phyloP scores from a whole-genome alignment of 192 early-diverging fungal species.

The Umbelopsis ramanniana region DNA sequence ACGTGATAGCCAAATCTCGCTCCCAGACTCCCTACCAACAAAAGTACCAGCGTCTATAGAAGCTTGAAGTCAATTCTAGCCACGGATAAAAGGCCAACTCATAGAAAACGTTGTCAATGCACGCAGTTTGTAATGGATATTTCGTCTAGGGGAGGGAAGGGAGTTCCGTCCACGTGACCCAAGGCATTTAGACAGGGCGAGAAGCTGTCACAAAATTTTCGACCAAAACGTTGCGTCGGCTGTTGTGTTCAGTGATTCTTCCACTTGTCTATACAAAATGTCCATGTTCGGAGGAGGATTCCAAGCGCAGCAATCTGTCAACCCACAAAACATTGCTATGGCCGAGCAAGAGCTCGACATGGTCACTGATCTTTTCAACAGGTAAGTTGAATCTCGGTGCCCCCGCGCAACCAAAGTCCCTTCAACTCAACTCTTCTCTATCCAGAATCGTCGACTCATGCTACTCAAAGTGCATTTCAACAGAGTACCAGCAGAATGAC shows the following conservation, averaged over 20 bases:
- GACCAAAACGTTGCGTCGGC: not conserved
- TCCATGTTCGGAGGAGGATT: constrained; percentile 34
- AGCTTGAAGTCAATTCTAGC: too few species aligned
- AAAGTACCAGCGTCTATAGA: too few species aligned
- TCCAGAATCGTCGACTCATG: constrained; percentile 85
- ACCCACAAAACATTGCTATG: constrained; percentile 68
- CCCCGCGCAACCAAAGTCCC: too few species aligned
- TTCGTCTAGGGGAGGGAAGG: too few species aligned
- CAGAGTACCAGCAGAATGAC: constrained; percentile 76
- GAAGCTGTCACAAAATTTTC: not conserved
- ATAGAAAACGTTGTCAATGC: too few species aligned
- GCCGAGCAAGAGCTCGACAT: constrained; percentile 86
- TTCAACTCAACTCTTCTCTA: too few species aligned
- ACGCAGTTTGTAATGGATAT: too few species aligned
- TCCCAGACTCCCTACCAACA: too few species aligned
- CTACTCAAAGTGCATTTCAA: constrained; percentile 84
- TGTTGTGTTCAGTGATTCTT: not conserved
- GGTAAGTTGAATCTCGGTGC: constrained; percentile 44
- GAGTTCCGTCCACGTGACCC: too few species aligned
- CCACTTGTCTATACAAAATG: constrained; percentile 26
- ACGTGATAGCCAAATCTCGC: not conserved
- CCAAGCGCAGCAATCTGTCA: constrained; percentile 50
- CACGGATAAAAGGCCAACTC: too few species aligned
- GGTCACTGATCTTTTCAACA: constrained; percentile 79
- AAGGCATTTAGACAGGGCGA: too few species aligned